Evolutionary conservation across 148 eudicot species (phyloP).

Genomic region (Spergularia marina): DNA sequence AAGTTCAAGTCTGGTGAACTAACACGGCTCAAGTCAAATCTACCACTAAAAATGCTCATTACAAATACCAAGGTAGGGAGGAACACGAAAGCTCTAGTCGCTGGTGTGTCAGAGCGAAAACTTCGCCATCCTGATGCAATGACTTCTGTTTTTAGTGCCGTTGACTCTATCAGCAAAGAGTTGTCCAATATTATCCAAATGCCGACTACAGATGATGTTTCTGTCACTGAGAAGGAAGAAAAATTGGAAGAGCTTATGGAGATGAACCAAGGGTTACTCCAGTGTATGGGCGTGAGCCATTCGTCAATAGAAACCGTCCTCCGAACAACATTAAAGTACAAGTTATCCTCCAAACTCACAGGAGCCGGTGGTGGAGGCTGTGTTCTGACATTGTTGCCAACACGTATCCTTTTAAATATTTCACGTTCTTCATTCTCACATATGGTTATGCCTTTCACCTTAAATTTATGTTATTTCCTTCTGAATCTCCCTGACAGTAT

Average conservation of each 20-base stretch:
- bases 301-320: constrained; percentile 84
- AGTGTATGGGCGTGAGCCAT: constrained; percentile 99
- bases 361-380: constrained; percentile 99
- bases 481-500: not conserved
- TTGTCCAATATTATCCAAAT: constrained; percentile 64
- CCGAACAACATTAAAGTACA: constrained; percentile 72
- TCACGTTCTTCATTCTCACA: not conserved
- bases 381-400: constrained; percentile 80
- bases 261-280: constrained; percentile 96
- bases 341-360: constrained; percentile 77
- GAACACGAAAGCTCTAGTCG: constrained; percentile 93
- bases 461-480: not conserved
- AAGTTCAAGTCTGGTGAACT: constrained; percentile 82
- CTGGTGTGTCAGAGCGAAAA: constrained; percentile 80
- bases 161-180: constrained; percentile 89
- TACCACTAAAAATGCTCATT: constrained; percentile 80
- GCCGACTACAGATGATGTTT: constrained; percentile 51
- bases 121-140: constrained; percentile 64
- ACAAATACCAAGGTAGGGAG: constrained; percentile 93
- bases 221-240: constrained; percentile 65
- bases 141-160: constrained; percentile 77
- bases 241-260: constrained; percentile 82
- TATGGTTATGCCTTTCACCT: not conserved
- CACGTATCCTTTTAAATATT: constrained; percentile 60
- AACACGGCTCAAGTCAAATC: constrained; percentile 60